Base-by-base conservation (phyloP, 345 rosid species). In the Angophora floribunda region DNA sequence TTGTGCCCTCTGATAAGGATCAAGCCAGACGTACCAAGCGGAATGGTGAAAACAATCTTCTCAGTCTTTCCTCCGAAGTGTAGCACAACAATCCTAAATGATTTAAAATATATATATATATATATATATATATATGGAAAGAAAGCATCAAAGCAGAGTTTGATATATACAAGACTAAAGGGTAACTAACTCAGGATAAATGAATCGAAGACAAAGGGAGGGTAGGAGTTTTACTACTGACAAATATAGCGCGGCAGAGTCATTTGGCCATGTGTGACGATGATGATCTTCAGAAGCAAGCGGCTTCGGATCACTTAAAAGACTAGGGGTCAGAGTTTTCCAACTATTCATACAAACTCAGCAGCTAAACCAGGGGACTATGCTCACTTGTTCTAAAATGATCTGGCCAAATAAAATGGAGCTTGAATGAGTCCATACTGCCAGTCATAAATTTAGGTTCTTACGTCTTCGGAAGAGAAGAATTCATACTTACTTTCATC, bases 221-320 rank as follows among this genome's bases (percentile, higher is more conserved):
- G 4, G 28, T 41, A 47, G 47, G 6, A 19, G 26, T 75, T 41
- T 75, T 51, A 88, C 94, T 90, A 95, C 95, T 91, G 50, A 94
- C 93, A 86, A 95, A 93, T 85, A 95, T 95, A 47, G 91, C 91
- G 28, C 52, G 47, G 63, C 93, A 84, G 12, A 86, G 49, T 89
- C 89, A 52, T 36, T 91, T 91, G 8, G 95, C 94, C 95, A 93
- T 87, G n/a, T 41, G 49, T 75, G 47, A 36, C 41, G 49, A 75
- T 75, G 26, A 75, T 3, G 84, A 75, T 19, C 49, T 75, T 75
- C 15, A 1, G 28, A 41, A 75, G 84, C 49, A 19, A 75, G 84
- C 49, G 26, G 14, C 22, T 41, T 75, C 24, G 17, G 2, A 36
- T 41, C 45, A 41, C 49, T 75, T 36, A 75, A 75, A 75, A 75